phyloP scores from a whole-genome alignment of 2,329 filamentous ascomycete genomes.

The Epicoccum sorghinum region DNA sequence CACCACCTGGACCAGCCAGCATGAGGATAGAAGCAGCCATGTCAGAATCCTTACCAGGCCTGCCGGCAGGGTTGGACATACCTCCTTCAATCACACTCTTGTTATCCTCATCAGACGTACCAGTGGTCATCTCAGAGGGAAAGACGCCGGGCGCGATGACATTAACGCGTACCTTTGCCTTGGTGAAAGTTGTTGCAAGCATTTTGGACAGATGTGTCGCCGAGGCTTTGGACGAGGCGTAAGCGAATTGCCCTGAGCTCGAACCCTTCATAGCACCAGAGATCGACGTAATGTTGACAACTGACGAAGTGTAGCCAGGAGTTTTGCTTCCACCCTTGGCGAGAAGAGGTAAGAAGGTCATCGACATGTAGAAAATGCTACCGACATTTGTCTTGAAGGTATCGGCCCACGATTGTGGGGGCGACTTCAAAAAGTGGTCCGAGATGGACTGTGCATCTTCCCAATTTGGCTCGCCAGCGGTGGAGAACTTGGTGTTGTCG shows the following conservation, averaged over 20 bases:
- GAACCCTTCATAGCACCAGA: conserved; percentile 57
- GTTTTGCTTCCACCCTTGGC: conserved; percentile 55
- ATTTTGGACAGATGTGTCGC: conserved; percentile 54
- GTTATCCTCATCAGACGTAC: conserved; percentile 53
- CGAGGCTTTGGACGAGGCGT: conserved; percentile 58
- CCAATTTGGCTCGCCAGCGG: conserved; percentile 57
- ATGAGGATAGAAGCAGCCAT: conserved; percentile 60
- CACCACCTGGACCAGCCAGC: conserved; percentile 57
- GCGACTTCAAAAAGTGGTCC: conserved; percentile 57
- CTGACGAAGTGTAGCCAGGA: conserved; percentile 55
- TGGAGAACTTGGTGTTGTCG: conserved; percentile 57
- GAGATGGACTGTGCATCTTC: conserved; percentile 55
- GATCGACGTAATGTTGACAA: conserved; percentile 62
- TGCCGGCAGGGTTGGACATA: conserved; percentile 53
- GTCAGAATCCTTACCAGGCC: conserved; percentile 42
- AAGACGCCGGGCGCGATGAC: conserved; percentile 54
- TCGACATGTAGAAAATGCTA: conserved; percentile 59
- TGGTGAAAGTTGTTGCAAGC: conserved; percentile 53
- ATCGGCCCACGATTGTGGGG: conserved; percentile 55
- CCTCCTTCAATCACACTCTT: conserved; percentile 53
- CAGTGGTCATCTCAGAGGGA: conserved; percentile 57
- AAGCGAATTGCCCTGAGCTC: conserved; percentile 59
- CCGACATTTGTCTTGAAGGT: conserved; percentile 61
- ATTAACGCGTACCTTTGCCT: conserved; percentile 53
- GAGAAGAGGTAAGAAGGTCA: conserved; percentile 61